phyloP scores from a whole-genome alignment of 73 alveolate species.

The Tetrahymena malaccensis region DNA sequence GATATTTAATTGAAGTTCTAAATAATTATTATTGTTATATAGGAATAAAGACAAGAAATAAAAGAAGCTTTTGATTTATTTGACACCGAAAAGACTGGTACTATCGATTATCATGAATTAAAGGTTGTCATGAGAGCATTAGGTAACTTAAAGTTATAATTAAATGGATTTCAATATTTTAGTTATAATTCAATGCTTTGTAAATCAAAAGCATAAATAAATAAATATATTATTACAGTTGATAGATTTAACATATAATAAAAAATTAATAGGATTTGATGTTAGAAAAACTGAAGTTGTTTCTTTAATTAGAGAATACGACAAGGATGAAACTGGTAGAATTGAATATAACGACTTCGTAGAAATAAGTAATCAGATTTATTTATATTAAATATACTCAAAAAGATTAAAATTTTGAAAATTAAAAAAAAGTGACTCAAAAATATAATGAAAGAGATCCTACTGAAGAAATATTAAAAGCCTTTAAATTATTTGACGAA shows the following conservation, averaged over 20 bases:
- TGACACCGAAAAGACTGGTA: constrained; percentile 95
- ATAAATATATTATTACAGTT: background rate
- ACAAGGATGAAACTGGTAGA: constrained; percentile 72
- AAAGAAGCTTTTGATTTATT: constrained; percentile 96
- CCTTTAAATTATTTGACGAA: constrained; percentile 94
- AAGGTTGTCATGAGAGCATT: constrained; percentile 63
- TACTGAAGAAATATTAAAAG: constrained; percentile 88
- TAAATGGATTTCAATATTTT: background rate
- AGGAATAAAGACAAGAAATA: constrained; percentile 84
- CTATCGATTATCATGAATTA: constrained; percentile 98
- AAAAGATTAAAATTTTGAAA: background rate
- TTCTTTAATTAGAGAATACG: constrained; percentile 83
- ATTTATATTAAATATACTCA: background rate
- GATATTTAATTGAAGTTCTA: background rate
- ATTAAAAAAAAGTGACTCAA: constrained; percentile 78
- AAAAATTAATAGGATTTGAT: constrained; percentile 56
- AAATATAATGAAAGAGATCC: constrained; percentile 93
- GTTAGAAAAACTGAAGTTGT: constrained; percentile 79
- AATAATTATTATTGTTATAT: background rate
- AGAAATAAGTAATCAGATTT: constrained; percentile 48
- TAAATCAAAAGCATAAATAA: background rate
- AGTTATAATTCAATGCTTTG: background rate
- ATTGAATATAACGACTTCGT: constrained; percentile 80
- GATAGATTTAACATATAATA: background rate
- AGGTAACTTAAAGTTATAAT: background rate